Evolutionary conservation across 148 eudicot genomes (phyloP), one percentile per base, ranked within the genome.

Genomic region (Cornus kousa): DNA sequence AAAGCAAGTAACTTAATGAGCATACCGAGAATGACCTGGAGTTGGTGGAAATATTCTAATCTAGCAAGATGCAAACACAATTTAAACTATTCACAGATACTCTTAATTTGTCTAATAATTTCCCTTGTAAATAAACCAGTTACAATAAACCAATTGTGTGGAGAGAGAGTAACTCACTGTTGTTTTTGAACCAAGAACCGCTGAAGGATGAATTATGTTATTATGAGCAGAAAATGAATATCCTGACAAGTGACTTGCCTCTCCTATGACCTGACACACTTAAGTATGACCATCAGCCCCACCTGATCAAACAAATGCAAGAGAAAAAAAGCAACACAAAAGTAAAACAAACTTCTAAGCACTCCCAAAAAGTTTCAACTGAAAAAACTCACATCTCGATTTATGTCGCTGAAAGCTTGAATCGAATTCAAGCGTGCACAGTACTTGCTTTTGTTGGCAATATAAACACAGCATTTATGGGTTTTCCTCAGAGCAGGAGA

Each of bases 391-490:
- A 96, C 99, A 89, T 96, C 99, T 74, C 99, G 89, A 76, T 93
- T 96, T 74, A 96, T 90, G 90, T 96, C 99, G 80, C 86, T 86
- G 80, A 85, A 96, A 14, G 98, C 92, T 85, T 96, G 99, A 84
- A 96, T 88, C 50, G 98, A 89, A 83, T 96, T 93, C 87, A 96
- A 80, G n/a, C 98, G 92, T 64, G 85, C 95, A 87, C 99, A 96
- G 67, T 93, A 96, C 78, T 90, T 96, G 88, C 77, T 88, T 82
- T 91, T 91, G 89, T 83, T 84, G 57, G 98, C 98, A 75, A 96
- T 90, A 84, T 96, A 93, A 82, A 90, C 94, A 83, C 99, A 93
- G 77, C 99, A 96, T 86, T 93, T 96, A 78, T 96, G 99, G 62
- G 94, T 89, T 86, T 84, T 89, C 75, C 82, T 92, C 13, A 87